These are phyloP conservation scores for Elaeis guineensis DNA, from an alignment of 176 grass and related monocot genomes.

Conservation along the genomic window DNA sequence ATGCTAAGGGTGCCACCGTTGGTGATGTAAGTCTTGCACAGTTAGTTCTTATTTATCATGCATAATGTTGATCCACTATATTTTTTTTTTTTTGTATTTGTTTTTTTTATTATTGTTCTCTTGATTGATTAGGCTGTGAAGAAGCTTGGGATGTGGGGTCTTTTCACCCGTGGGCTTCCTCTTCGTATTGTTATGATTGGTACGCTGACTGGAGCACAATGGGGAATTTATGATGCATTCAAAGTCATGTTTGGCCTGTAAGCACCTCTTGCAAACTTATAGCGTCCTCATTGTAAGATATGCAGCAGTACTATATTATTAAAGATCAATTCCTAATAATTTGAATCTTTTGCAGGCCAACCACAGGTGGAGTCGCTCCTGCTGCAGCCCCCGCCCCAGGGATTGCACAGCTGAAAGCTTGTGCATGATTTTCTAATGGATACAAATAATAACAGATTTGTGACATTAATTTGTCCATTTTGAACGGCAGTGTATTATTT, in stretches of 20 bases:
- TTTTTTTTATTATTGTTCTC: slow-evolving; percentile 1
- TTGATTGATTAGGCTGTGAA: slow-evolving; percentile 58
- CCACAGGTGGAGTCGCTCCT: slow-evolving; percentile 71
- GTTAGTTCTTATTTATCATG: background rate
- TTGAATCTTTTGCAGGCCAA: slow-evolving; percentile 48
- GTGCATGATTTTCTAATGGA: slow-evolving; percentile 28
- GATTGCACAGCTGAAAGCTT: slow-evolving; percentile 27
- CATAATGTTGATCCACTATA: background rate
- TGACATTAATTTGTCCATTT: slow-evolving; percentile 2
- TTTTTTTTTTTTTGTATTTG: background rate
- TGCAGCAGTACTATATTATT: too few species aligned
- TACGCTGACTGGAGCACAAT: slow-evolving; percentile 87
- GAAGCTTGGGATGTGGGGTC: slow-evolving; percentile 68
- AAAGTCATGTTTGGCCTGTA: slow-evolving; percentile 98
- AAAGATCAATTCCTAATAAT: slow-evolving; percentile 8
- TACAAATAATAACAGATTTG: slow-evolving; percentile 27
- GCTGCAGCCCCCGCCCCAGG: slow-evolving; percentile 25
- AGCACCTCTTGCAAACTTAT: slow-evolving; percentile 24
- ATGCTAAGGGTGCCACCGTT: slow-evolving; percentile 85
- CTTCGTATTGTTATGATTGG: slow-evolving; percentile 98
- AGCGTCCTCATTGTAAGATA: too few species aligned
- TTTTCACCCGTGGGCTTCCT: slow-evolving; percentile 87
- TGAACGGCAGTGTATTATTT: slow-evolving; percentile 27
- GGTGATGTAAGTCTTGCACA: slow-evolving; percentile 51
- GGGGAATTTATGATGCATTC: slow-evolving; percentile 91